Evolutionary conservation across 176 grass and related monocot species (phyloP).

Genomic region (Triticum urartu): DNA sequence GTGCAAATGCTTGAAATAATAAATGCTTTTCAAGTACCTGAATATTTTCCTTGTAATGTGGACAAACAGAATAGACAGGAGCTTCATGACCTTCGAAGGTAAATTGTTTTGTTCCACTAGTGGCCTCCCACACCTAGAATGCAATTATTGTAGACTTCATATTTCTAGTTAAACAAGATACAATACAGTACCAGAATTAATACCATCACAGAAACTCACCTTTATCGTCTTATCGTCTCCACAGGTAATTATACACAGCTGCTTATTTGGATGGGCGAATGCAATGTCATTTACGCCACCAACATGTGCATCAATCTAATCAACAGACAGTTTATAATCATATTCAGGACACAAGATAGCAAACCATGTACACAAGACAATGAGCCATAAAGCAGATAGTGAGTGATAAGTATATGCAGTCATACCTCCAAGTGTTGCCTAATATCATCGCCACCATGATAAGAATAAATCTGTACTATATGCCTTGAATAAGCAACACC

Average conservation of each 20-base stretch:
- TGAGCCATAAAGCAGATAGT: slow-evolving; percentile 20
- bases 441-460: slow-evolving; percentile 78
- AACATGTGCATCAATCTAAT: slow-evolving; percentile 95
- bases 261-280: slow-evolving; percentile 98
- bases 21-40: slow-evolving; percentile 47
- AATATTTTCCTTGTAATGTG: slow-evolving; percentile 95
- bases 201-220: slow-evolving; percentile 36
- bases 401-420: slow-evolving; percentile 2
- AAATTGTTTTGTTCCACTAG: slow-evolving; percentile 70
- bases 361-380: slow-evolving; percentile 22
- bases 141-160: slow-evolving; percentile 26
- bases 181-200: background rate
- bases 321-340: slow-evolving; percentile 36
- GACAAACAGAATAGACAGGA: slow-evolving; percentile 98
- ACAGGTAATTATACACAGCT: slow-evolving; percentile 92
- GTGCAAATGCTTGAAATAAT: background rate
- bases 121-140: slow-evolving; percentile 92
- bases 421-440: slow-evolving; percentile 95
- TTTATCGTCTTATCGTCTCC: slow-evolving; percentile 99
- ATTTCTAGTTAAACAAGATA: slow-evolving; percentile 17
- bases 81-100: slow-evolving; percentile 97
- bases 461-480: slow-evolving; percentile 97
- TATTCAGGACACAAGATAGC: slow-evolving; percentile 14
- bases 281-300: slow-evolving; percentile 98
- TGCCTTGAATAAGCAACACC: slow-evolving; percentile 99